Evolutionary conservation across 2,329 filamentous ascomycete genomes (phyloP).

Genomic region (Fusarium liriodendri): DNA sequence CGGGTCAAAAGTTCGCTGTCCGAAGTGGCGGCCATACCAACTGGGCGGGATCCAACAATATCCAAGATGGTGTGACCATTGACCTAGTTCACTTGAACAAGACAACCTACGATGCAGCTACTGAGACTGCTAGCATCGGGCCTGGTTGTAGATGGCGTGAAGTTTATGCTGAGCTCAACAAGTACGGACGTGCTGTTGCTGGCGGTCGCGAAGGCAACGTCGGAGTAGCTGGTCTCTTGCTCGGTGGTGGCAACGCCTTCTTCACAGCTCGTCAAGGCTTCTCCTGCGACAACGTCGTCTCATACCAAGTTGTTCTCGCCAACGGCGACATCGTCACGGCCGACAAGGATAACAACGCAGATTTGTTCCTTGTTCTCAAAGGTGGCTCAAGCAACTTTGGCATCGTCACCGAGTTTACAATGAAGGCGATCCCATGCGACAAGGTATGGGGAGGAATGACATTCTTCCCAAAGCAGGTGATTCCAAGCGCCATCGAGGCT

Average conservation of each 20-base stretch:
- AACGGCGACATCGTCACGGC: conserved; percentile 57
- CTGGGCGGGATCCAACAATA: conserved; percentile 24
- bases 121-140: conserved; percentile 55
- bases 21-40: conserved; percentile 22
- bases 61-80: conserved; percentile 13
- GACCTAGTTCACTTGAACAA: conserved; percentile 26
- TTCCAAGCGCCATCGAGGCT: conserved; percentile 17
- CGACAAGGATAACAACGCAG: conserved; percentile 47
- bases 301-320: conserved; percentile 61
- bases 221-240: conserved; percentile 45
- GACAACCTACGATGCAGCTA: conserved; percentile 28
- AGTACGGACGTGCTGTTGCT: conserved; percentile 52
- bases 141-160: conserved; percentile 56
- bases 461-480: conserved; percentile 21
- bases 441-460: conserved; percentile 35
- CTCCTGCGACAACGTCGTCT: conserved; percentile 58
- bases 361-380: conserved; percentile 59
- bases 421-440: conserved; percentile 37
- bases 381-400: conserved; percentile 59
- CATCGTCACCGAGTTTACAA: conserved; percentile 45
- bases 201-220: conserved; percentile 55
- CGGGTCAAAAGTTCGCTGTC: conserved; percentile 16
- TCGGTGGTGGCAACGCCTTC: conserved; percentile 43
- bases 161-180: conserved; percentile 38
- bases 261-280: conserved; percentile 54